Evolutionary conservation across 768 basidiomycete species (phyloP).

Genomic region (Macrolepiota dolichaula): DNA sequence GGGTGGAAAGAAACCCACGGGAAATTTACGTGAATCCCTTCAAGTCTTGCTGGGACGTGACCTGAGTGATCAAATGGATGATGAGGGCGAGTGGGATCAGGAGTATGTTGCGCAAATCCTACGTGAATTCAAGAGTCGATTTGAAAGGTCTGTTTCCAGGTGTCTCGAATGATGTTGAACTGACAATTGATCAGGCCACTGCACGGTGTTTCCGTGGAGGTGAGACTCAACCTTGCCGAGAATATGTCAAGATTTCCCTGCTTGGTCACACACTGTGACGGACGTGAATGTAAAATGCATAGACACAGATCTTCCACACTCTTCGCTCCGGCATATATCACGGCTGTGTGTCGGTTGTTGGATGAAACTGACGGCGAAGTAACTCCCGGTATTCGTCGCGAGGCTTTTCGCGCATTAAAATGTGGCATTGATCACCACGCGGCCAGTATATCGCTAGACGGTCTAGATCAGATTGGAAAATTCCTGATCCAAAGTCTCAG

Average conservation of each 20-base stretch:
- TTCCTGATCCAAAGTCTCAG: slow-evolving; percentile 46
- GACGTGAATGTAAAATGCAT: slow-evolving; percentile 24
- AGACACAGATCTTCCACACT: slow-evolving; percentile 21
- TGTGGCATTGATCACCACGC: slow-evolving; percentile 39
- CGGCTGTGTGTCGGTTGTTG: slow-evolving; percentile 37
- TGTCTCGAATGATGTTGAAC: neutral
- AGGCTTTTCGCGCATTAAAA: slow-evolving; percentile 37
- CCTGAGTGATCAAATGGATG: slow-evolving; percentile 52
- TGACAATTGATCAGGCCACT: slow-evolving; percentile 30
- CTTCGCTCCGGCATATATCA: slow-evolving; percentile 30
- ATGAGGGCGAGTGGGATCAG: slow-evolving; percentile 41
- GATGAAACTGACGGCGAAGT: slow-evolving; percentile 46
- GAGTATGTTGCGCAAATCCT: slow-evolving; percentile 43
- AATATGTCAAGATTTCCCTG: slow-evolving; percentile 32
- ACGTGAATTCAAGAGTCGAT: slow-evolving; percentile 39
- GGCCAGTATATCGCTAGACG: slow-evolving; percentile 26
- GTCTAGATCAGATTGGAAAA: slow-evolving; percentile 19
- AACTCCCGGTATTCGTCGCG: slow-evolving; percentile 41
- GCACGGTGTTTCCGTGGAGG: slow-evolving; percentile 22
- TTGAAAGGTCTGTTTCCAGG: slow-evolving; percentile 33
- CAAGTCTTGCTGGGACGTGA: slow-evolving; percentile 42
- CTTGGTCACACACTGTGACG: slow-evolving; percentile 32
- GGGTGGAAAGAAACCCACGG: neutral
- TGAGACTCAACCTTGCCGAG: slow-evolving; percentile 30
- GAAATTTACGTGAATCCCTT: slow-evolving; percentile 11